Evolutionary conservation across 1,139 yeast species (phyloP), one percentile per base, ranked within the genome.

Genomic region (Saccharomyces hybrid): DNA sequence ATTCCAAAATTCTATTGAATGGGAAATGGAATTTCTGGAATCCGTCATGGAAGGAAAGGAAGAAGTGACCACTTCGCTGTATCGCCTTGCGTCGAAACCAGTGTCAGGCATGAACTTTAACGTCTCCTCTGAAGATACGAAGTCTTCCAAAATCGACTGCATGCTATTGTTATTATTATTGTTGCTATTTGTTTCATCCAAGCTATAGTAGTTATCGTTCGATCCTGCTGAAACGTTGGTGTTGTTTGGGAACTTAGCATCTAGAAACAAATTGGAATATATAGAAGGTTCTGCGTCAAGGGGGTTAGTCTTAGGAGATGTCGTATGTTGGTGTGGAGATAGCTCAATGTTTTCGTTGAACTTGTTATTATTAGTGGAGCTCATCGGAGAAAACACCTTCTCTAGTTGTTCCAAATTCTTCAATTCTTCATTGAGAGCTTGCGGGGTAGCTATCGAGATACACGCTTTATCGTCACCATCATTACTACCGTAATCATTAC

Each of bases 1-100:
- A 49, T 61, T 61, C 68, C 68, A 64, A 47, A 63, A 61, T 42
- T 64, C 68, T 3, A 62, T 51, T 23, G 59, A 54, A 50, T 64
- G 64, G 8, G 67, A 63, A 16, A 64, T 64, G 5, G 67, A 63
- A n/a, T 61, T 61, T 28, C 67, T 57, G 4, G 62, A 52, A 38
- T 56, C 60, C 1, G 61, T 41, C 25, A 52, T 50, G 34, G 49
- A 50, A 11, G 59, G 59, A 23, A 55, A 42, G 9, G 60, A 50
- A n/a, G 54, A 52, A 2, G 58, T 54, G 1, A 62, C 56, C 7
- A 63, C 61, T 34, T 64, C 67, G 46, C 64, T 61, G 53, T 55
- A 58, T 48, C 66, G 53, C 50, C 63, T 50, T 38, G 26, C 4
- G 26, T 38, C 44, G 44, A 4, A 13, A 38, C 54, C 54, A 49